Evolutionary conservation across 2,329 filamentous ascomycete species (phyloP).

Genomic region (Alternaria hordeiaustralica): DNA sequence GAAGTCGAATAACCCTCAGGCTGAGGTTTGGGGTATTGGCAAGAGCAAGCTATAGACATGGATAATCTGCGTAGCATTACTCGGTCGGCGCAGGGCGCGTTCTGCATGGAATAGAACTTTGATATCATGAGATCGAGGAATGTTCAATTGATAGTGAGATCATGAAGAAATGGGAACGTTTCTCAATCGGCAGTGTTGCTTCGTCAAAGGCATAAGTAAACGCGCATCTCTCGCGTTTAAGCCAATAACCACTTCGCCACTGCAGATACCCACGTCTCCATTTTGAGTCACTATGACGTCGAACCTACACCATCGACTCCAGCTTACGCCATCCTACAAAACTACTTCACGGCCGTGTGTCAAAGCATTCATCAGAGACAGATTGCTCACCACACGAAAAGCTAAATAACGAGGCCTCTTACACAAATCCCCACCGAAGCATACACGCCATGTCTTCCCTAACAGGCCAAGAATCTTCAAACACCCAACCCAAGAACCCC

Average conservation of each 20-base stretch:
- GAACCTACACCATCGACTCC: background rate
- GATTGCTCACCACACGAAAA: background rate
- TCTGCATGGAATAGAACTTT: background rate
- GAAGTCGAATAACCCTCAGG: constrained; percentile 49
- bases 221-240: background rate
- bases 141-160: background rate
- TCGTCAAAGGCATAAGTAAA: background rate
- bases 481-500: constrained; percentile 19
- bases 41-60: constrained; percentile 51
- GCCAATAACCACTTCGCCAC: background rate
- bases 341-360: background rate
- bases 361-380: background rate
- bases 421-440: no score
- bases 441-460: constrained; percentile 17
- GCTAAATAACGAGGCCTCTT: background rate
- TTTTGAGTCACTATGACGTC: constrained; percentile 12
- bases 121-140: background rate
- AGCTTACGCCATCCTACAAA: background rate
- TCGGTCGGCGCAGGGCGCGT: background rate
- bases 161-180: background rate
- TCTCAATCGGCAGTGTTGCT: background rate
- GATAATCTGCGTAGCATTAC: background rate
- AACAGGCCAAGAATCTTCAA: constrained; percentile 20
- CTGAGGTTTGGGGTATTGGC: constrained; percentile 51
- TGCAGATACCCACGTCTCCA: background rate